Evolutionary conservation across 2,329 filamentous ascomycete genomes (phyloP).

Genomic region (Amphichorda felina): DNA sequence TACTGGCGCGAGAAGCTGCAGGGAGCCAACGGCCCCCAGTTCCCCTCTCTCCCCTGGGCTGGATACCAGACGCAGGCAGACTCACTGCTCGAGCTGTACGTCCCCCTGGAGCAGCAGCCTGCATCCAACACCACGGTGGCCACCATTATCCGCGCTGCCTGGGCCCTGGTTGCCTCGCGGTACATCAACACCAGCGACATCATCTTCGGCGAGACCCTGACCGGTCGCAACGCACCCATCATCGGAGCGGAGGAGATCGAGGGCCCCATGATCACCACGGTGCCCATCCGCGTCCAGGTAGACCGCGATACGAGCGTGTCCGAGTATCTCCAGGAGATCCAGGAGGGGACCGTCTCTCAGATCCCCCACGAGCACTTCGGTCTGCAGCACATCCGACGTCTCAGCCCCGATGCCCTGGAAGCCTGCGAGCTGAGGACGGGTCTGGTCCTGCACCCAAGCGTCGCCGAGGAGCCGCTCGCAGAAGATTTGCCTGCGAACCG

Average conservation of each 20-base stretch:
- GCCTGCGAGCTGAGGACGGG: conserved; percentile 45
- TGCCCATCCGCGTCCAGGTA: conserved; percentile 40
- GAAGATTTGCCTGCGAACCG: conserved; percentile 31
- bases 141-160: conserved; percentile 45
- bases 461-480: conserved; percentile 10
- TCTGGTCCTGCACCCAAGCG: conserved; percentile 39
- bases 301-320: conserved; percentile 26
- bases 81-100: conserved; percentile 39
- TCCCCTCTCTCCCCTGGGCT: conserved; percentile 32
- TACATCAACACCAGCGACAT: conserved; percentile 41
- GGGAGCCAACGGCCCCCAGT: conserved; percentile 31
- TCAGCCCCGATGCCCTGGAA: conserved; percentile 40
- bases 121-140: conserved; percentile 35
- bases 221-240: conserved; percentile 39
- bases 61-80: conserved; percentile 38
- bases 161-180: conserved; percentile 40
- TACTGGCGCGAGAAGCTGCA: conserved; percentile 35
- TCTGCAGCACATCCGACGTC: conserved; percentile 44
- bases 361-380: conserved; percentile 56
- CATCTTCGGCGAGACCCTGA: conserved; percentile 47
- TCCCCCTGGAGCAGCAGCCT: conserved; percentile 21
- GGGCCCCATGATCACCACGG: conserved; percentile 49
- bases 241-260: conserved; percentile 40
- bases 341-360: conserved; percentile 40
- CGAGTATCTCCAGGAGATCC: conserved; percentile 43